These are phyloP conservation scores for Castanea sativa DNA, from an alignment of 306 rosid species.

Conservation along the genomic window DNA sequence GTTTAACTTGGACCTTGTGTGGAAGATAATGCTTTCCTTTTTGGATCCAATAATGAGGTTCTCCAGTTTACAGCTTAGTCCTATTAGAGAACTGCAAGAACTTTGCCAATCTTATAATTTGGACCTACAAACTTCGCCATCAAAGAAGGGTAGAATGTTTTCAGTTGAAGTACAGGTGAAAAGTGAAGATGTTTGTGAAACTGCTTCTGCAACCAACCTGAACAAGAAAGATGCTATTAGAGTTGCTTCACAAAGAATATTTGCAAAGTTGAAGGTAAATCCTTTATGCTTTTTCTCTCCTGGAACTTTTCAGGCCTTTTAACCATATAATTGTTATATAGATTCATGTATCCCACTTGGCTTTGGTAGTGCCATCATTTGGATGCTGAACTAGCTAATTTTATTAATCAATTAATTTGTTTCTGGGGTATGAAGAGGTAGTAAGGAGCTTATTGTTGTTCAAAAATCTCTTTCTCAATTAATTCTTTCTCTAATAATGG, in stretches of 20 bases:
- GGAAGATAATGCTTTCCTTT: conserved; percentile 74
- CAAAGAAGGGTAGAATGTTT: conserved; percentile 39
- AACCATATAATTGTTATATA: background rate
- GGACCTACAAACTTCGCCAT: conserved; percentile 19
- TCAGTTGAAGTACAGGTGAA: conserved; percentile 51
- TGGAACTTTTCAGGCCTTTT: background rate
- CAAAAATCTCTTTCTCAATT: background rate
- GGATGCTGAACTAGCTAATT: background rate
- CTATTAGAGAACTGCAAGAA: conserved; percentile 75
- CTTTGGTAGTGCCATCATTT: background rate
- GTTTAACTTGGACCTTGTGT: conserved; percentile 59
- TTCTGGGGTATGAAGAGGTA: background rate
- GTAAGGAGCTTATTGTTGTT: background rate
- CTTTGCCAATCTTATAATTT: conserved; percentile 62
- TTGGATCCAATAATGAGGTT: conserved; percentile 71
- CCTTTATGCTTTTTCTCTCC: conserved; percentile 16
- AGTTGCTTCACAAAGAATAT: conserved; percentile 51
- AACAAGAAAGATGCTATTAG: conserved; percentile 57
- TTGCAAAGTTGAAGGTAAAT: conserved; percentile 56
- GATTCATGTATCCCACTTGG: background rate
- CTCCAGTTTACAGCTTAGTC: conserved; percentile 72
- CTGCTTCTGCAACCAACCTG: conserved; percentile 41
- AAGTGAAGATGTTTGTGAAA: conserved; percentile 32
- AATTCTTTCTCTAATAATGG: background rate
- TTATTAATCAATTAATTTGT: background rate